Percentiles rank a stretch among this genome's conserved stretches.
phyloP scores from a whole-genome alignment of 768 basidiomycete genomes.

The Rhodosporidiobolus sp. region DNA sequence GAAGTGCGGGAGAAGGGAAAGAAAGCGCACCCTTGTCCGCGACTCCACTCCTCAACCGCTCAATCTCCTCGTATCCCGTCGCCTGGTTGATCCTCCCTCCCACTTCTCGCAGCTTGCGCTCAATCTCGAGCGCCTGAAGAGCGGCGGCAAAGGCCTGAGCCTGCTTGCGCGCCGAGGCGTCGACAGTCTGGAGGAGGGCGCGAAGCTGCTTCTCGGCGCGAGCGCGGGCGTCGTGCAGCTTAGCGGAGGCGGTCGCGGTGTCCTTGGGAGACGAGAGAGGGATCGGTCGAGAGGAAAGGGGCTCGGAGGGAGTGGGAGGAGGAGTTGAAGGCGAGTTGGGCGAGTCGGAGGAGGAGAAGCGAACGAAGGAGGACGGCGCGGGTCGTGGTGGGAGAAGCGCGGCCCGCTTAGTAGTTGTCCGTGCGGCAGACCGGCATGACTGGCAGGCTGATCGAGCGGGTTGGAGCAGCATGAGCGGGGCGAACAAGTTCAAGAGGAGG shows the following conservation, averaged over 20 bases:
- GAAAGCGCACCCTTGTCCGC: constrained; percentile 70
- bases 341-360: no score
- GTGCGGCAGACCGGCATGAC: no score
- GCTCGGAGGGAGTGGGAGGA: not conserved
- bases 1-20: not conserved
- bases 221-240: constrained; percentile 9
- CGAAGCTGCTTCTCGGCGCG: constrained; percentile 20
- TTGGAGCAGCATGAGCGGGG: no score
- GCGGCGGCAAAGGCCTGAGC: constrained; percentile 20
- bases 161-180: constrained; percentile 16
- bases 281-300: not conserved
- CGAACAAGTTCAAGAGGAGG: no score
- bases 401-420: no score
- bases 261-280: not conserved
- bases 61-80: constrained; percentile 89
- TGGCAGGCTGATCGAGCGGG: no score
- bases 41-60: constrained; percentile 71
- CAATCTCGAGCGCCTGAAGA: constrained; percentile 32
- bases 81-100: constrained; percentile 77
- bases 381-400: no score
- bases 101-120: constrained; percentile 63
- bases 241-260: not conserved
- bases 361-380: no score
- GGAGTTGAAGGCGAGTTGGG: not conserved
- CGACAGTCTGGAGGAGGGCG: constrained; percentile 8